Conservation (phyloP, 257 asterid genomes). For the Prunella vulgaris region DNA sequence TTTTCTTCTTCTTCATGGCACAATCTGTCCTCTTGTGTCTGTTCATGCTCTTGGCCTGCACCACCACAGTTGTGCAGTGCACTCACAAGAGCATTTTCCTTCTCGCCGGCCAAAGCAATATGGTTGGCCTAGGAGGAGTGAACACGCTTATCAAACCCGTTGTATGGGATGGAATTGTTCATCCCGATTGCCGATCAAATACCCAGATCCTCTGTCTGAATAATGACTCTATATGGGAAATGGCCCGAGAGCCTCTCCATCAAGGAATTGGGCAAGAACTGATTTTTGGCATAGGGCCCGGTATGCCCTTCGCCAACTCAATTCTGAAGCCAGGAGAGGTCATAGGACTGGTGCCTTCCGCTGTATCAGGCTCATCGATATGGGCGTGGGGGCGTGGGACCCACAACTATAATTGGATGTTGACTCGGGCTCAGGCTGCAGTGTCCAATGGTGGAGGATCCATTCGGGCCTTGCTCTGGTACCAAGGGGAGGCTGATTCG, state of each 20-base stretch:
- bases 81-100: slow-evolving; percentile 22
- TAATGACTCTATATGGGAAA: too few species aligned
- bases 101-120: slow-evolving; percentile 49
- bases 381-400: not conserved
- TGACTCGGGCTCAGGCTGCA: not conserved
- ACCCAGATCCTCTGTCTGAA: too few species aligned
- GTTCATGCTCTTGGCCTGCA: not conserved
- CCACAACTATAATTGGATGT: not conserved
- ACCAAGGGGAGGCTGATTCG: not conserved
- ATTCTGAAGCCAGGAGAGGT: not conserved
- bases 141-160: rapidly evolving
- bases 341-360: not conserved
- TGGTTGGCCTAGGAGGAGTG: slow-evolving; percentile 47
- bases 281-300: not conserved
- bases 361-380: not conserved
- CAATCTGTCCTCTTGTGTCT: not conserved
- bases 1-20: not conserved
- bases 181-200: not conserved
- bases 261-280: not conserved
- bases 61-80: not conserved
- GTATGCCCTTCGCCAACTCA: not conserved
- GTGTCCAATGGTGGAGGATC: not conserved
- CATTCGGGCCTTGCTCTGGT: not conserved
- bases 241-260: not conserved
- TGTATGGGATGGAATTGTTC: slow-evolving; percentile 20